Base-by-base conservation (phyloP, 768 basidiomycete species). In the Lactarius akahatsu region DNA sequence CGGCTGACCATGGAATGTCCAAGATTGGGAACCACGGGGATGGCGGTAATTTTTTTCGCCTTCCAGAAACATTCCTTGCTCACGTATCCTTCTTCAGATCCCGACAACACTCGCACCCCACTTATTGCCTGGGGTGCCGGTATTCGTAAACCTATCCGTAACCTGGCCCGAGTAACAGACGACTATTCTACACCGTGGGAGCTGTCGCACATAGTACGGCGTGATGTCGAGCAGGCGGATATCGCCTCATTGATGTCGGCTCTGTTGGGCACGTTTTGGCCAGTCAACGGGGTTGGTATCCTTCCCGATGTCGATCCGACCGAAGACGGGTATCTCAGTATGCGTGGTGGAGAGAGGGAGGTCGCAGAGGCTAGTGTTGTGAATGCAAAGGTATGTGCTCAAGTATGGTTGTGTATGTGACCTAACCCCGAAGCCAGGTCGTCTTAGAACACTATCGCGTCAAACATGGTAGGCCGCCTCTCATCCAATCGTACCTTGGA, bases 1-100 rank as follows among this genome's bases (percentile, higher is more conserved):
- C 90, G 2, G 91, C 93, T 0, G 93, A 95, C 74, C 93, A 95
- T 73, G 93, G 93, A 10, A 95, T 95, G 93, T 91, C 90, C 4
- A 83, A 80, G 38, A 89, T 92, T 62, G 93, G 93, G 15, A 94
- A 94, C 72, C 93, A 95, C 65, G 93, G 93, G 4, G 93, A 95
- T 67, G 93, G 93, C 43, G 87, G 91, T 90, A 72, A 73, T 79
- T 74, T 61, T 71, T 70, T 65, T 54, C 57, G 9, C 58, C 59
- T 52, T n/a, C 23, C 34, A 57, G 43, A 54, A 43, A 10, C 34
- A 61, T 59, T 57, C 54, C 20, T 47, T 58, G 26, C 54, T 30
- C 56, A 62, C 65, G 41, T 57, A 28, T n/a, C 32, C 36, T 52
- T 50, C 34, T 57, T 15, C 65, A 92, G 91, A 94, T 72, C 92